Evolutionary conservation across 2,329 filamentous ascomycete genomes (phyloP), one percentile per base, ranked within the genome.

Genomic region (Orbilia ellipsospora): DNA sequence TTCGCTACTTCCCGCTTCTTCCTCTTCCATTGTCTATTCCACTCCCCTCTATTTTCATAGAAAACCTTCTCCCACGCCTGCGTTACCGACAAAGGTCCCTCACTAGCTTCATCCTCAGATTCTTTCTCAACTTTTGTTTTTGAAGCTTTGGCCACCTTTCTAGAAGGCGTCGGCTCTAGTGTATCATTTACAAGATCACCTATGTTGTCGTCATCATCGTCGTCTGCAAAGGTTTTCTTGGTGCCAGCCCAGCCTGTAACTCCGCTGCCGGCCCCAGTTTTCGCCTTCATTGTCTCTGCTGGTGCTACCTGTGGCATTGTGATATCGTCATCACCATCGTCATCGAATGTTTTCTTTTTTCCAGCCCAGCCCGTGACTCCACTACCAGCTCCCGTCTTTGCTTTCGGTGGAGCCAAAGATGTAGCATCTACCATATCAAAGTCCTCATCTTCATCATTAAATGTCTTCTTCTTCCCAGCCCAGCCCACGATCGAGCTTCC

Each of bases 11-110:
- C 82, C 83, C 90, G 90, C 78, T 87, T 85, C 67, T 89, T 84
- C 80, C 85, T 86, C 83, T 89, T 90, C 89, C 89, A 91, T 13
- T 88, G 87, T 63, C 86, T 83, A 80, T 90, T 91, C 63, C 90
- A 83, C 45, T 90, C 87, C 0, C 89, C 86, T 15, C 89, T 83
- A 77, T 90, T 87, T 78, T 90, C 87, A 86, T 88, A 91, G 81
- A 91, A 91, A 85, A 87, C 90, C 67, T 87, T 86, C 80, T 89
- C 79, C 79, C 79, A 80, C 0, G 73, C 50, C 18, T 78, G 73
- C 12, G 31, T 23, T 64, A 74, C n/a, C 4, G 70, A 52, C 26
- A 74, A 28, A 2, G 28, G 28, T 10, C 57, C 77, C 0, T 75
- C 73, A 10, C 79, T 77, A 7, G 61, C 67, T n/a, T 78, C 77